A percentile compares a stretch with the other conserved stretches of the same genome.
phyloP scores from a whole-genome alignment of 1,284 basidiomycete species.

The Gastroboletus turbinatus region DNA sequence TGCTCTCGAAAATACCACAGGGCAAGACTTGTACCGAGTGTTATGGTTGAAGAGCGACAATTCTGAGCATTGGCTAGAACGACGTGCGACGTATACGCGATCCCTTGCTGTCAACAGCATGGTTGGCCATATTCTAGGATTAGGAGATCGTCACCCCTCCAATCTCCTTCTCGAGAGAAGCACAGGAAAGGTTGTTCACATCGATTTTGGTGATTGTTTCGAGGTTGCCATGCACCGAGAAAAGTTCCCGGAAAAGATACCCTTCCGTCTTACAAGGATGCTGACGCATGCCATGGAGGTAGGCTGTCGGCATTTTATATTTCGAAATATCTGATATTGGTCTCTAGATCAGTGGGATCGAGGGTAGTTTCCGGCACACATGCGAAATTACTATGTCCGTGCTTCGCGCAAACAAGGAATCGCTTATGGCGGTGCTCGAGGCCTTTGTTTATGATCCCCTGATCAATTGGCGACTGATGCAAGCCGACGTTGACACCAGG shows the following conservation, averaged over 20 bases:
- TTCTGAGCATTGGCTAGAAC: constrained; percentile 98
- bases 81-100: constrained; percentile 94
- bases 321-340: constrained; percentile 12
- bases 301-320: constrained; percentile 21
- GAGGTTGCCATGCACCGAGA: constrained; percentile 94
- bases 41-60: constrained; percentile 95
- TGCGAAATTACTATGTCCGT: constrained; percentile 99
- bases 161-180: constrained; percentile 92
- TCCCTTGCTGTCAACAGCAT: constrained; percentile 95
- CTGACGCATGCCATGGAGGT: constrained; percentile 99
- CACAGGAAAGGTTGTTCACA: constrained; percentile 95
- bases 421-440: constrained; percentile 95
- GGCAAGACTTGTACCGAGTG: constrained; percentile 98
- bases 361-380: constrained; percentile 94
- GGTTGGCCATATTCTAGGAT: constrained; percentile 95
- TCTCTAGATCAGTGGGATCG: constrained; percentile 87
- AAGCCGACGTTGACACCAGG: constrained; percentile 65
- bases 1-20: constrained; percentile 98
- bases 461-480: constrained; percentile 86
- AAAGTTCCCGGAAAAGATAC: constrained; percentile 99
- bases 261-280: constrained; percentile 98
- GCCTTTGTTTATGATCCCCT: constrained; percentile 91
- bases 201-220: constrained; percentile 97
- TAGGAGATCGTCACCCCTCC: constrained; percentile 98
- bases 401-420: constrained; percentile 95